Base-by-base conservation (phyloP, 768 basidiomycete species). In the Mycena crocata region DNA sequence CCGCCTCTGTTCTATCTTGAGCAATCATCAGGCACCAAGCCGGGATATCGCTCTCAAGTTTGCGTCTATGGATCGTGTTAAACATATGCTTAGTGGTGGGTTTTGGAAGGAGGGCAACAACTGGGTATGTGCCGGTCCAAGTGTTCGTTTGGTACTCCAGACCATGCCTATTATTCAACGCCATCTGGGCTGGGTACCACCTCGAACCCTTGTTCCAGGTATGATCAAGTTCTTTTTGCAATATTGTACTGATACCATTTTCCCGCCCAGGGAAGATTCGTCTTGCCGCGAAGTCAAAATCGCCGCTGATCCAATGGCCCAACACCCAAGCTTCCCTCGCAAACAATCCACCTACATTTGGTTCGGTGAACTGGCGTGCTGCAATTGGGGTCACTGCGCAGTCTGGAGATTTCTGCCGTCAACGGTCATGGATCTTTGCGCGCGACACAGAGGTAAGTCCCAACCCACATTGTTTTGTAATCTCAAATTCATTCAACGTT, bases 11-110 rank as follows among this genome's bases (percentile, higher is more conserved):
- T 83, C 79, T 3, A 73, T 85, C 30, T 70, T 78, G 28, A 79
- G 77, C 13, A 86, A 86, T 57, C 84, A 82, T 34, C 78, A 76
- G 19, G 79, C 83, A 0, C 83, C 84, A 13, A 83, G 84, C 44
- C 79, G 79, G 1, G 79, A 82, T 56, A 81, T 84, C 51, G 82
- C 82, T 0, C 37, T 64, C 6, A 66, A 79, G 15, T 72, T 84
- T 8, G 71, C 78, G 0, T 57, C 70, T 1, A 73, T 76, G 30
- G 75, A 83, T 19, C 31, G 57, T 0, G 57, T 83, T 2, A 78
- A 79, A 73, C 75, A 80, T 44, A 8, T 74, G 54, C 44, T 80
- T 42, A 64, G 69, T 50, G 72, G 82, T 35, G 78, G 84, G 0
- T 80, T 72, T 72, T 77, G 73, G 73, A 42, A 40, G 32, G 58